phyloP scores from a whole-genome alignment of 208 protist species.

The Zelonia costaricensis region DNA sequence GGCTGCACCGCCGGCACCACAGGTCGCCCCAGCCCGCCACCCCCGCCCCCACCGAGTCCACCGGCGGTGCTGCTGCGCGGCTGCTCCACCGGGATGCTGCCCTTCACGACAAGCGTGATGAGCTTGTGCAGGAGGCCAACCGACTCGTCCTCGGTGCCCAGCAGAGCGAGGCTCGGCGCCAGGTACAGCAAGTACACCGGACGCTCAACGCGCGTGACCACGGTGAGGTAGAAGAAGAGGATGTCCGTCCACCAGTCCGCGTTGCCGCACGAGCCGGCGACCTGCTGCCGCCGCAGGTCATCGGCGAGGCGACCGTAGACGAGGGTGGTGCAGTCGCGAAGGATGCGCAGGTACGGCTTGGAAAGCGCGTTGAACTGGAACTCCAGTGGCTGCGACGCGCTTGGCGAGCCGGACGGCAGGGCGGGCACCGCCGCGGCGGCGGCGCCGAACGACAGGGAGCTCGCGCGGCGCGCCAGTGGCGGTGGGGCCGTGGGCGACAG shows the following conservation, averaged over 20 bases:
- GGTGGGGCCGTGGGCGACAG: conserved; percentile 5
- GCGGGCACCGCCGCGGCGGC: not conserved
- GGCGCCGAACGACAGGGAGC: not conserved
- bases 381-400: conserved; percentile 4
- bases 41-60: not conserved
- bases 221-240: conserved; percentile 53
- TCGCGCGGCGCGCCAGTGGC: not conserved
- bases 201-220: conserved; percentile 41
- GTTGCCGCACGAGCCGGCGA: conserved; percentile 63
- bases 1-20: conserved; percentile 17
- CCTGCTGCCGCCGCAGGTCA: conserved; percentile 59
- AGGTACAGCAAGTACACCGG: conserved; percentile 69
- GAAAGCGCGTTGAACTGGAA: conserved; percentile 19
- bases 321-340: conserved; percentile 52
- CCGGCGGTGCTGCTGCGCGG: conserved; percentile 11
- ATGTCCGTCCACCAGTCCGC: conserved; percentile 79
- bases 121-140: conserved; percentile 75
- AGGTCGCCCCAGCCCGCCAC: not conserved
- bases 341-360: conserved; percentile 48
- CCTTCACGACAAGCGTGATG: conserved; percentile 67
- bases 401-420: not conserved
- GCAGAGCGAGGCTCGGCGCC: conserved; percentile 64
- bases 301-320: conserved; percentile 61
- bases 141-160: conserved; percentile 57
- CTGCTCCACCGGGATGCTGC: conserved; percentile 57